Base-by-base conservation (phyloP, 441 rosid species). In the Eruca vesicaria region DNA sequence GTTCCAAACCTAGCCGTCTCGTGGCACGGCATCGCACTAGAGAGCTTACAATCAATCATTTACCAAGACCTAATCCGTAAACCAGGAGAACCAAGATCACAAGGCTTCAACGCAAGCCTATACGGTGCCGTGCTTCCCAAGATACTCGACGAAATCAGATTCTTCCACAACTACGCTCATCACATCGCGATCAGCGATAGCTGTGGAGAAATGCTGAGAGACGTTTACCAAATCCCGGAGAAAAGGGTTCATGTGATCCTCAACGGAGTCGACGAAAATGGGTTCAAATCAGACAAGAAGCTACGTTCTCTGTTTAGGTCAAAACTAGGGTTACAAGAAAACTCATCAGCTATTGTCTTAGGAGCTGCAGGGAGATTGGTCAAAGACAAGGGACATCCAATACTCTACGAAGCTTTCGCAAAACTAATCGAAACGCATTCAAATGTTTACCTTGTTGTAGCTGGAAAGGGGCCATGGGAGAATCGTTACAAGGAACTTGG, bases 21-120 rank as follows among this genome's bases (percentile, higher is more conserved):
- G 2, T 95, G 98, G 98, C 98, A 95, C 19, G 98, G 99, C 4
- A 95, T 95, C 41, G 98, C 98, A 1, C 76, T 92, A 0, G 97
- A 95, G 85, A 88, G 95, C 76, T 80, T 95, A 59, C 91, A 90
- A 3, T 92, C 99, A 20, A 88, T 69, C 33, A 87, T 95, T 48
- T 91, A 83, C 80, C 97, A 91, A 72, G 99, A 92, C 59, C 79
- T 95, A 35, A 84, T 89, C 5, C 86, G 97, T 7, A 85, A 87
- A 60, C 86, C 87, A 5, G 76, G 71, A 1, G 95, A 92, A 67
- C 88, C 94, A 6, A 80, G 92, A 35, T 72, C 93, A 6, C 85
- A 83, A 8, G 80, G 79, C 16, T 82, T 86, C 73, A 87, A 86
- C 57, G 62, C 21, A 41, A 86, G 85, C 64, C 15, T 95, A n/a